These are phyloP conservation scores for Ogataea parapolymorpha DNA, from an alignment of 805 yeast genomes.

Conservation along the genomic window DNA sequence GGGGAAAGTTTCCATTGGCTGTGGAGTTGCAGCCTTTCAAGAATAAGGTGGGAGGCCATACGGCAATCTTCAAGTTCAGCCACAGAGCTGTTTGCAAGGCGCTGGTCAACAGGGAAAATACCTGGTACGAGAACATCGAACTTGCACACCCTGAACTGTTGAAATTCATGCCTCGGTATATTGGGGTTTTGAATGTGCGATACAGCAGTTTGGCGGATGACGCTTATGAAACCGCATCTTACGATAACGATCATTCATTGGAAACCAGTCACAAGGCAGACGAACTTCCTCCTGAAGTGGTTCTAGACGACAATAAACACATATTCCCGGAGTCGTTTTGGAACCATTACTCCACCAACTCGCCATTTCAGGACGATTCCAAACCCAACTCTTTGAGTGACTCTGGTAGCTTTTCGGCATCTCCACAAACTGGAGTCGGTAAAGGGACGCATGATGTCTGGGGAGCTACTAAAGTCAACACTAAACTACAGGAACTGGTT, in stretches of 20 bases:
- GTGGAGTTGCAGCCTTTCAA: slow-evolving; percentile 89
- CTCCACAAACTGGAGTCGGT: slow-evolving; percentile 16
- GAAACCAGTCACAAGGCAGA: slow-evolving; percentile 7
- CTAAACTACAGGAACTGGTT: slow-evolving; percentile 67
- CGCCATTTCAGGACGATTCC: slow-evolving; percentile 3
- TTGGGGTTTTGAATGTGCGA: slow-evolving; percentile 91
- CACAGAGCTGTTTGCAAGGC: slow-evolving; percentile 93
- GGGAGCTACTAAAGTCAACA: slow-evolving; percentile 68
- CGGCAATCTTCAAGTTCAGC: slow-evolving; percentile 91
- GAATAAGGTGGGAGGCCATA: slow-evolving; percentile 97
- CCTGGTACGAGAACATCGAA: slow-evolving; percentile 90
- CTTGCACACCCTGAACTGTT: slow-evolving; percentile 69
- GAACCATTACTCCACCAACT: slow-evolving; percentile 47
- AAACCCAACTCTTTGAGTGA: slow-evolving; percentile 1
- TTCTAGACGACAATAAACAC: slow-evolving; percentile 86
- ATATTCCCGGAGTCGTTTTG: slow-evolving; percentile 82
- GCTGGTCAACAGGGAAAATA: slow-evolving; percentile 82
- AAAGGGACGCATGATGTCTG: slow-evolving; percentile 21
- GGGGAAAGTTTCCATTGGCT: slow-evolving; percentile 57
- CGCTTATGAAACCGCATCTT: slow-evolving; percentile 14
- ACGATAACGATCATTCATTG: slow-evolving; percentile 1
- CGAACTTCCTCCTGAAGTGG: slow-evolving; percentile 70
- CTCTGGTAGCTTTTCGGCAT: slow-evolving; percentile 12
- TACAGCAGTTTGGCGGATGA: slow-evolving; percentile 45
- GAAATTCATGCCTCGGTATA: slow-evolving; percentile 87